These are phyloP conservation scores for Solanum neorickii DNA, from an alignment of 257 asterid genomes.

Conservation along the genomic window DNA sequence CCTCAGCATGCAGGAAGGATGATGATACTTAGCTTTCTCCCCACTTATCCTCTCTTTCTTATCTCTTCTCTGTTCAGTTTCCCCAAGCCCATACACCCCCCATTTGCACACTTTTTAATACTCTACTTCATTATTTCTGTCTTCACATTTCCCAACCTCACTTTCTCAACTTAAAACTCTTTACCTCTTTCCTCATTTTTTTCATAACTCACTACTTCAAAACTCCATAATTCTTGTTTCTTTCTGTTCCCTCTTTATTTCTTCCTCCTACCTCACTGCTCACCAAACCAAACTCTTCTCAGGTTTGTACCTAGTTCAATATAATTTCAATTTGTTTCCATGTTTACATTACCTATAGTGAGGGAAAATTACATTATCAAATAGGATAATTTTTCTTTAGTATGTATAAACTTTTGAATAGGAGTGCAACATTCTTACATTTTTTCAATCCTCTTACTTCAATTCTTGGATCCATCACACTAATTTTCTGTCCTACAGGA, in stretches of 20 bases:
- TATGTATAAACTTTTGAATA: background rate
- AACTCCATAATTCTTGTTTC: background rate
- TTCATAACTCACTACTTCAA: background rate
- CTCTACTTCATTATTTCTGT: constrained; percentile 5
- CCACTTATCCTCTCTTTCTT: constrained; percentile 14
- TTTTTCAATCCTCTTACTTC: background rate
- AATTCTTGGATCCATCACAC: background rate
- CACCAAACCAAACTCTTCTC: background rate
- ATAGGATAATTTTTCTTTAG: background rate
- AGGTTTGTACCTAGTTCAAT: background rate
- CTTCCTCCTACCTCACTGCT: background rate
- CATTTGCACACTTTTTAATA: constrained; percentile 32
- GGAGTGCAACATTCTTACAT: background rate
- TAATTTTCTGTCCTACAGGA: background rate
- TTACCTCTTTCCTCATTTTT: background rate
- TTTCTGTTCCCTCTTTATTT: constrained; percentile 2
- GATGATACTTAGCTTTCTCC: constrained; percentile 2
- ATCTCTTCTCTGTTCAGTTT: constrained; percentile 15
- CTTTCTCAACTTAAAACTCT: constrained; percentile 3
- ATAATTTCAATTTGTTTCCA: background rate
- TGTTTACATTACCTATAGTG: background rate
- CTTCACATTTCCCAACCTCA: constrained; percentile 27
- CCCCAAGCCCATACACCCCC: constrained; percentile 40
- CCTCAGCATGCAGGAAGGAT: constrained; percentile 23
- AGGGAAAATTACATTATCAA: background rate